A percentile compares a stretch with the other conserved stretches of the same genome.
These are phyloP conservation scores for Aspergillus intermedius DNA, from an alignment of 2,329 filamentous ascomycete genomes.

Conservation along the genomic window DNA sequence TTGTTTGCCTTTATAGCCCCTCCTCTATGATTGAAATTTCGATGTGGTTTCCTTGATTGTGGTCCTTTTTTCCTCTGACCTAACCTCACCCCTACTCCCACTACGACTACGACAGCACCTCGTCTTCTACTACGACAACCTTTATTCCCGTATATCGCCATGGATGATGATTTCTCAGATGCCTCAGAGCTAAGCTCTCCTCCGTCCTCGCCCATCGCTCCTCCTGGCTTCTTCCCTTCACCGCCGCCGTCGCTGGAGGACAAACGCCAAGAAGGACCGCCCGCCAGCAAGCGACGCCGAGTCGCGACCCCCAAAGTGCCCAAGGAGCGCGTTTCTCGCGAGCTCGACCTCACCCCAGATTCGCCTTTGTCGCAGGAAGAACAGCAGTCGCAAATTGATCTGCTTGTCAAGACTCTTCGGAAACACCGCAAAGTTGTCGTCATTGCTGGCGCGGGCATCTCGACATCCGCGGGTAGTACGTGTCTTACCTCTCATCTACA, in stretches of 20 bases:
- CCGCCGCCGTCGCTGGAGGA: constrained; percentile 40
- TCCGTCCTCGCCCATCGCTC: constrained; percentile 33
- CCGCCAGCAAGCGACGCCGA: constrained; percentile 69
- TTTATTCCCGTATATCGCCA: constrained; percentile 6
- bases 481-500: constrained; percentile 24
- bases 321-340: constrained; percentile 70
- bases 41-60: not conserved
- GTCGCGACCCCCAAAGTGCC: constrained; percentile 42
- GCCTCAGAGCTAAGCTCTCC: constrained; percentile 38
- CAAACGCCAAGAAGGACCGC: constrained; percentile 54
- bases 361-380: constrained; percentile 32
- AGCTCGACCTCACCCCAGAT: constrained; percentile 59
- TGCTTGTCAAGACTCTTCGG: constrained; percentile 66
- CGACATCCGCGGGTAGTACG: constrained; percentile 86
- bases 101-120: not conserved
- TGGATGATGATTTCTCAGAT: constrained; percentile 29
- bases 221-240: constrained; percentile 34
- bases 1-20: not conserved
- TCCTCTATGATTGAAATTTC: constrained; percentile 1
- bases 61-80: not conserved
- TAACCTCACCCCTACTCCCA: not conserved
- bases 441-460: constrained; percentile 93
- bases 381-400: constrained; percentile 59
- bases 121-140: not conserved
- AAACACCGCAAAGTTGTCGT: constrained; percentile 96